Conservation (phyloP, 75 land plant genomes). For the Picea glauca region DNA sequence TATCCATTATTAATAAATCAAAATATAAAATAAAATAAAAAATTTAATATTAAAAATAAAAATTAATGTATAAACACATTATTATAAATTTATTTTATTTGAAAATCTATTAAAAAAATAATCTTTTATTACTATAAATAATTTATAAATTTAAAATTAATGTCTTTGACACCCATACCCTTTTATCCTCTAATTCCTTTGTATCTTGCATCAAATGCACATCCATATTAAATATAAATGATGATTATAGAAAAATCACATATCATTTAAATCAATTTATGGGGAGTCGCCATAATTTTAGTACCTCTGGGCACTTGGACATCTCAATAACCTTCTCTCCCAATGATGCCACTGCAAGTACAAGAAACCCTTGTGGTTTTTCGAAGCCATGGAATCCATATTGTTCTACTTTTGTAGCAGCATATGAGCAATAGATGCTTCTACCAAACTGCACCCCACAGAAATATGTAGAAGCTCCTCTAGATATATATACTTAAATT, state of each 20-base stretch:
- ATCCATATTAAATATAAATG: no score
- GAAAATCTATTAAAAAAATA: no score
- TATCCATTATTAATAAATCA: no score
- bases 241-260: no score
- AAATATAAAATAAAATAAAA: no score
- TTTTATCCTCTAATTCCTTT: constrained; percentile 46
- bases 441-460: constrained; percentile 52
- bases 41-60: no score
- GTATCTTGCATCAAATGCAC: constrained; percentile 33
- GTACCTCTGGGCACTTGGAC: constrained; percentile 46
- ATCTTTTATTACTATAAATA: no score
- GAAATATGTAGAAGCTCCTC: background rate
- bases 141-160: no score
- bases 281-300: background rate
- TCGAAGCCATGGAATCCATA: constrained; percentile 80
- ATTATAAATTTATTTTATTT: no score
- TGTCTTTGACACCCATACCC: constrained; percentile 49
- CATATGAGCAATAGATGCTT: constrained; percentile 69
- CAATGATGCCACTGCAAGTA: constrained; percentile 54
- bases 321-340: constrained; percentile 52
- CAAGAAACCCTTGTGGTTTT: constrained; percentile 68
- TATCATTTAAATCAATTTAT: no score
- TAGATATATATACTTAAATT: background rate
- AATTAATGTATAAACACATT: no score
- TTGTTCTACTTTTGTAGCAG: constrained; percentile 66